Evolutionary conservation across 495 filamentous ascomycete species (phyloP), one percentile per base, ranked within the genome.

Genomic region (Cercophora scortea): DNA sequence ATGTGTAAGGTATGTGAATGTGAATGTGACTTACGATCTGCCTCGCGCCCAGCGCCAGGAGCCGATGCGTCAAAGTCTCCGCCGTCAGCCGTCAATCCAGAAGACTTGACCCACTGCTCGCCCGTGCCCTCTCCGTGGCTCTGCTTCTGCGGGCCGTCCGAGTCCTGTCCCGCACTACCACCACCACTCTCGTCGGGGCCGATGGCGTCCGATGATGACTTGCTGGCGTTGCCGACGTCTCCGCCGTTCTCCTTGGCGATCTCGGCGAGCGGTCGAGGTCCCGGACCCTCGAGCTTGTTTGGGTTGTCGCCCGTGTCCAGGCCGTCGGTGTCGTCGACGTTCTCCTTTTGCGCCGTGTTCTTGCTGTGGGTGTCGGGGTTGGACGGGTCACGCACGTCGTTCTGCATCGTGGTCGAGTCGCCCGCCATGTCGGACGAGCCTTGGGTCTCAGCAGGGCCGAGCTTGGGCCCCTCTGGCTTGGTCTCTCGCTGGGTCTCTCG

Each of bases 31-130:
- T 69, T 71, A 85, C 83, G 74, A 59, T 84, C 79, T 47, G 83
- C 84, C 62, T 87, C 84, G 35, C 63, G 61, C 0, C 82, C 83
- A 7, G 84, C 84, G 8, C 84, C 83, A 1, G 83, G 77, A 19
- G 70, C 71, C 32, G 74, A 66, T 1, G 81, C 84, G 57, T 87
- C 84, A 54, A 87, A 86, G 49, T 87, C 75, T 0, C 83, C 83
- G 9, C 84, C 83, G 35, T 86, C 81, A 15, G 79, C 81, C 33
- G 64, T 59, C 17, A 84, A 46, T 11, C 73, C 73, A 2, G 74
- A 80, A n/a, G 70, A 73, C 34, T 72, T 73, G 47, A 83, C 76
- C 44, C 77, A 80, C 56, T 77, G 42, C 65, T 81, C 72, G n/a
- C 81, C 82, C 2, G 75, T 82, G 6, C 79, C 80, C 25, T 69